phyloP scores from a whole-genome alignment of 2,329 filamentous ascomycete species.

The Aspergillus novoparasiticus region DNA sequence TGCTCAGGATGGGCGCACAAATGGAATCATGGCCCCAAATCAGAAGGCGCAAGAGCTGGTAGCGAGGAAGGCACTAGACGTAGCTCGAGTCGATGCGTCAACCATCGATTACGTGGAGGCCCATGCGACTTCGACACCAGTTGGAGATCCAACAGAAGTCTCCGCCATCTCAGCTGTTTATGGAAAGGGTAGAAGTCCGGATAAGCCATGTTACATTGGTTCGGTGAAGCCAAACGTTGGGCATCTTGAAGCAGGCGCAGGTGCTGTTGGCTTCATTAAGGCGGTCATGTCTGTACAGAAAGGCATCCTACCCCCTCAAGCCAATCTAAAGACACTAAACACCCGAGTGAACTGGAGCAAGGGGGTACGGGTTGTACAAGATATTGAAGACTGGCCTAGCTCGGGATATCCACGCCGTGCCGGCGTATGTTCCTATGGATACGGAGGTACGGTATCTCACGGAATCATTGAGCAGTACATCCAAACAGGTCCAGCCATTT shows the following conservation, averaged over 20 bases:
- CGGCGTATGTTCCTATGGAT: conserved; percentile 37
- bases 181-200: conserved; percentile 14
- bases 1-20: conserved; percentile 37
- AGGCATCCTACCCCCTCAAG: conserved; percentile 33
- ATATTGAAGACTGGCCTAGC: conserved; percentile 24
- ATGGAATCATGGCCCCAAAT: conserved; percentile 41
- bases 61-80: conserved; percentile 24
- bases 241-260: conserved; percentile 34
- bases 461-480: conserved; percentile 31
- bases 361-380: conserved; percentile 26
- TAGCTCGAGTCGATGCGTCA: conserved; percentile 19
- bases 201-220: conserved; percentile 30
- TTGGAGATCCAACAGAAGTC: conserved; percentile 27
- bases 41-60: conserved; percentile 32
- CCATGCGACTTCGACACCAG: conserved; percentile 24
- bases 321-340: conserved; percentile 38
- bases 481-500: neutral
- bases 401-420: conserved; percentile 23
- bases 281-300: conserved; percentile 28
- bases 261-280: conserved; percentile 30
- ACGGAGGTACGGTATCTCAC: conserved; percentile 40
- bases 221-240: conserved; percentile 37
- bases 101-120: conserved; percentile 25
- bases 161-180: conserved; percentile 18
- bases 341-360: conserved; percentile 34